These are phyloP conservation scores for Exobasidium cylindrosporum DNA, from an alignment of 1,284 basidiomycete species.

Conservation along the genomic window DNA sequence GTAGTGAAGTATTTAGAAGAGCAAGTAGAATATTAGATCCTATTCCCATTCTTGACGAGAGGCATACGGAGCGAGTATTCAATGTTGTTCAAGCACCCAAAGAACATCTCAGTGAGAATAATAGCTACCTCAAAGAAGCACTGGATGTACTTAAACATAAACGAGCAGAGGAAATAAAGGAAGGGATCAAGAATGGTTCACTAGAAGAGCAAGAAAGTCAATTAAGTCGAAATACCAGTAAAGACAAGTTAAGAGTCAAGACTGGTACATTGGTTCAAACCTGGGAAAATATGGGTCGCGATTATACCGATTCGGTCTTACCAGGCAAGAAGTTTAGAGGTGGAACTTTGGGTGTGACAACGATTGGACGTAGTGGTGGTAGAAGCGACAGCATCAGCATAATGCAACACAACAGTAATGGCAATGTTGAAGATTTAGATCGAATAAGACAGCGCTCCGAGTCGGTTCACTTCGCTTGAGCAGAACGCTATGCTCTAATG, in stretches of 20 bases:
- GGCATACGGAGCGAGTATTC: slow-evolving; percentile 50
- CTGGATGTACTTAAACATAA: slow-evolving; percentile 19
- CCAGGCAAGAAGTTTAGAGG: slow-evolving; percentile 24
- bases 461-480: background rate
- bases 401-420: background rate
- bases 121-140: slow-evolving; percentile 36
- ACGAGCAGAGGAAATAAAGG: background rate
- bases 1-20: slow-evolving; percentile 29
- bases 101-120: slow-evolving; percentile 37
- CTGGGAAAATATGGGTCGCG: slow-evolving; percentile 39
- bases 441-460: background rate
- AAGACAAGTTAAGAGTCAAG: slow-evolving; percentile 2
- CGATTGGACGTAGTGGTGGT: background rate
- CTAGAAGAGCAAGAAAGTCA: slow-evolving; percentile 17
- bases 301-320: slow-evolving; percentile 27
- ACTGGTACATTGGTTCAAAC: slow-evolving; percentile 41
- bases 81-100: slow-evolving; percentile 45
- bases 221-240: background rate
- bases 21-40: slow-evolving; percentile 43
- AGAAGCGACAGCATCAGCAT: background rate
- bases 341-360: slow-evolving; percentile 1
- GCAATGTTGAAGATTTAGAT: background rate
- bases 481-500: too few species aligned
- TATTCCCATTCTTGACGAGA: slow-evolving; percentile 45
- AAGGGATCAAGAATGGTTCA: slow-evolving; percentile 26